Evolutionary conservation across 495 filamentous ascomycete species (phyloP), one percentile per base, ranked within the genome.

Genomic region (Elasticomyces elasticus): DNA sequence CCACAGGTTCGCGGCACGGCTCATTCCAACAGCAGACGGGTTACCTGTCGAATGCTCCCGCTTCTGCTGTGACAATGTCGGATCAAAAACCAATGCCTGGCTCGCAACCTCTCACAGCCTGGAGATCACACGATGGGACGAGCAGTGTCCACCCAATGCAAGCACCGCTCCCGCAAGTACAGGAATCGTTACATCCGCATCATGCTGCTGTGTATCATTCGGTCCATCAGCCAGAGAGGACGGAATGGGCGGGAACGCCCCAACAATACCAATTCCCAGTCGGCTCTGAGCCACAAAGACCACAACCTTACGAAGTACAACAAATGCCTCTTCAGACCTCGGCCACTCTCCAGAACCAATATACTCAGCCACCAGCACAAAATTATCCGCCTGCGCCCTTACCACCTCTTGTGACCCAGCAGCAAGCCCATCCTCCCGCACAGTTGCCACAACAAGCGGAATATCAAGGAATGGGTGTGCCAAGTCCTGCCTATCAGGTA

Each of bases 51-150:
- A 40, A 12, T 19, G 43, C 31, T 1, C 31, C 51, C n/a, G 30
- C 24, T 24, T 45, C 58, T 13, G 10, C 47, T 2, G 13, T 35
- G 5, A 19, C 43, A 13, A 38, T 56, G 6, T 33, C 48, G 2
- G 45, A 31, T 23, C 10, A 19, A 9, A 31, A 9, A 15, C 19
- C 49, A 2, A 19, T 47, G 24, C 19, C 31, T 9, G 33, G 26
- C 11, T n/a, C 7, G 23, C 28, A 54, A 11, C 22, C 27, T 20
- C 38, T 61, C n/a, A 49, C 58, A 11, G 23, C 37, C 1, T 61
- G 58, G 58, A 27, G 58, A 31, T 50, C 58, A 24, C 58, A 61
- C 24, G 58, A 61, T 12, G 45, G 44, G 17, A 25, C 19, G 38
- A 15, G 12, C 13, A 35, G 37, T 30, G 35, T 43, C 3, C 56